These are phyloP conservation scores for Amylostereum chailletii DNA, from an alignment of 1,284 basidiomycete species.

Conservation along the genomic window DNA sequence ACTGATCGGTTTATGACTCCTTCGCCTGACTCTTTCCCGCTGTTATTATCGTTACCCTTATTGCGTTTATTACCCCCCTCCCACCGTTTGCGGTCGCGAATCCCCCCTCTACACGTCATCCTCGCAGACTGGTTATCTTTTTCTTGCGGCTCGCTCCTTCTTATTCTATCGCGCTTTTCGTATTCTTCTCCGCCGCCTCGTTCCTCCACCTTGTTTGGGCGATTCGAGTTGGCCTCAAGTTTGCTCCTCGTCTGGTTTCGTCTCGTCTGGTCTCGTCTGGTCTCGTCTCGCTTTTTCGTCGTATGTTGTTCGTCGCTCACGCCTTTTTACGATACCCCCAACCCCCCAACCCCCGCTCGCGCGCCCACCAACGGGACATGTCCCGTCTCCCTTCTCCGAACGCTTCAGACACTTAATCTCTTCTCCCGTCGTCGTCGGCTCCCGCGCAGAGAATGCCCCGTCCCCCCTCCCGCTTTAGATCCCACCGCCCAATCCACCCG, in stretches of 20 bases:
- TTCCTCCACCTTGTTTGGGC: not conserved
- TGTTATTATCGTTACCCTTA: not conserved
- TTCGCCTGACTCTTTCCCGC: not conserved
- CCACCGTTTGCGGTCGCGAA: too few relatives aligned
- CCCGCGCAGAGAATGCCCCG: not conserved
- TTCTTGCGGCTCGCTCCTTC: not conserved
- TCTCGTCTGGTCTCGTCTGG: slow-evolving; percentile 1
- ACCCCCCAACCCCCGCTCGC: too few relatives aligned
- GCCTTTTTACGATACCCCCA: too few relatives aligned
- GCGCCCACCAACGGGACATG: too few relatives aligned
- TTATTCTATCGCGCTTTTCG: not conserved
- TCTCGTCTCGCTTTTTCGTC: not conserved
- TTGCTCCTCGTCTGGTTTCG: too few relatives aligned
- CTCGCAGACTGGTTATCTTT: slow-evolving; percentile 22
- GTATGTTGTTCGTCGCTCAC: too few relatives aligned
- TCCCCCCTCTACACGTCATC: not conserved
- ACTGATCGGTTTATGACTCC: slow-evolving; percentile 32
- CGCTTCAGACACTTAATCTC: slow-evolving; percentile 3
- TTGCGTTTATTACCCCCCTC: not conserved
- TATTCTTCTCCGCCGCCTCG: not conserved
- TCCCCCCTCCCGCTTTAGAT: not conserved
- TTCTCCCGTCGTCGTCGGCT: not conserved
- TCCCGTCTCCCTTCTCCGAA: too few relatives aligned
- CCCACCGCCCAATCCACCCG: not conserved
- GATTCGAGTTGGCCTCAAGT: too few relatives aligned